phyloP scores from a whole-genome alignment of 805 yeast species.

The Metschnikowia henanensis region DNA sequence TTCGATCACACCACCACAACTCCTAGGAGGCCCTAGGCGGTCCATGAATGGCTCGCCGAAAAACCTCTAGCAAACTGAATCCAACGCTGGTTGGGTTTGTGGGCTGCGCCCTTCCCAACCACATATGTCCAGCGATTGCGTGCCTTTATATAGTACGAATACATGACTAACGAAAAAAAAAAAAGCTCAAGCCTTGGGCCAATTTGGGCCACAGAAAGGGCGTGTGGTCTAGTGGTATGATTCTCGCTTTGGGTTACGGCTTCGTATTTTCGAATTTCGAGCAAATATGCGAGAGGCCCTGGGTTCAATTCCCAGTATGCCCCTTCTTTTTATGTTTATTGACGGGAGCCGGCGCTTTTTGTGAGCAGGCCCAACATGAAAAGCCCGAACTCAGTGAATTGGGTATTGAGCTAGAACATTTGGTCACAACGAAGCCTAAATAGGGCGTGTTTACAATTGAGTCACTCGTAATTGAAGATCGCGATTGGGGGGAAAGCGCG shows the following conservation, averaged over 20 bases:
- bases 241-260: conserved; percentile 24
- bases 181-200: too few relatives aligned
- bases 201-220: too few relatives aligned
- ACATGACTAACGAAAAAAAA: neutral
- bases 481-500: too few relatives aligned
- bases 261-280: too few relatives aligned
- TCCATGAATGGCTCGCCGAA: neutral
- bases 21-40: neutral
- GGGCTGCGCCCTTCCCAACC: neutral
- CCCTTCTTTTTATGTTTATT: too few relatives aligned
- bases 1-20: neutral
- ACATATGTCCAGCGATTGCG: neutral
- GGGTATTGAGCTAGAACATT: too few relatives aligned
- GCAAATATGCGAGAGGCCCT: conserved; percentile 24
- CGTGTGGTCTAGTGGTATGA: conserved; percentile 27
- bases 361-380: too few relatives aligned
- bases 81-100: neutral
- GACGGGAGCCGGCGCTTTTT: too few relatives aligned
- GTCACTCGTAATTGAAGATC: too few relatives aligned
- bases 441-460: too few relatives aligned
- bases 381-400: too few relatives aligned
- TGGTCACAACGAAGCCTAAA: too few relatives aligned
- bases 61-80: neutral
- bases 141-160: neutral
- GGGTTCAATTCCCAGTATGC: conserved; percentile 27